Conservation (phyloP, 2,329 filamentous ascomycete species). For the Clonostachys solani region DNA sequence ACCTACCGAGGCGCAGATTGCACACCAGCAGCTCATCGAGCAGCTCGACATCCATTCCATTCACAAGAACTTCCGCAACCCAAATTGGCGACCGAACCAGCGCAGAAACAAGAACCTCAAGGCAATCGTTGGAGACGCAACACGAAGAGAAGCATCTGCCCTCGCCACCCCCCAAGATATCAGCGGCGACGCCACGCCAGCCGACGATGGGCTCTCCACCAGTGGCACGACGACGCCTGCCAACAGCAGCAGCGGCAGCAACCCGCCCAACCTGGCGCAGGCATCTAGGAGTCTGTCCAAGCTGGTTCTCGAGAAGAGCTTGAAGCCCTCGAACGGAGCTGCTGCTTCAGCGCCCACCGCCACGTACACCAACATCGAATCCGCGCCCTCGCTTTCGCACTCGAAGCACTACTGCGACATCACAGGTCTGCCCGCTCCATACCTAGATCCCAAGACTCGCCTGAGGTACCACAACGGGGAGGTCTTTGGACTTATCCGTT, state of each 20-base stretch:
- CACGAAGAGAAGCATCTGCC: conserved; percentile 84
- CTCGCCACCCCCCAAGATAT: conserved; percentile 72
- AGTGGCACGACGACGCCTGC: conserved; percentile 56
- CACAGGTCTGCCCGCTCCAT: conserved; percentile 86
- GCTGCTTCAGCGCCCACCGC: conserved; percentile 56
- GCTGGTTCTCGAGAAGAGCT: conserved; percentile 81
- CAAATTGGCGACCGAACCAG: conserved; percentile 85
- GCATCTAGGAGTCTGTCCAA: conserved; percentile 83
- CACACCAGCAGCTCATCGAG: conserved; percentile 83
- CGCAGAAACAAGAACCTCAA: conserved; percentile 99
- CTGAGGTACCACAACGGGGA: conserved; percentile 91
- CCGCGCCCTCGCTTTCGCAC: conserved; percentile 81
- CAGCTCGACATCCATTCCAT: conserved; percentile 85
- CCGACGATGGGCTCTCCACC: conserved; percentile 49
- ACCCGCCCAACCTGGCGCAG: conserved; percentile 74
- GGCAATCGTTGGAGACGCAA: conserved; percentile 85
- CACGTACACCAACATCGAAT: conserved; percentile 96
- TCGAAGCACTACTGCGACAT: conserved; percentile 93
- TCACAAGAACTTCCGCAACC: conserved; percentile 86
- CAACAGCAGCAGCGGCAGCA: conserved; percentile 24
- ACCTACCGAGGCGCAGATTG: conserved; percentile 68
- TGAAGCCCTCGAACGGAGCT: conserved; percentile 28
- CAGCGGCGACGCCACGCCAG: conserved; percentile 69
- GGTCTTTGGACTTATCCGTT: conserved; percentile 79
- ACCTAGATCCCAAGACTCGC: conserved; percentile 91